Conservation (phyloP, 352 stramenopile genomes). For the Globisporangium perplexum region DNA sequence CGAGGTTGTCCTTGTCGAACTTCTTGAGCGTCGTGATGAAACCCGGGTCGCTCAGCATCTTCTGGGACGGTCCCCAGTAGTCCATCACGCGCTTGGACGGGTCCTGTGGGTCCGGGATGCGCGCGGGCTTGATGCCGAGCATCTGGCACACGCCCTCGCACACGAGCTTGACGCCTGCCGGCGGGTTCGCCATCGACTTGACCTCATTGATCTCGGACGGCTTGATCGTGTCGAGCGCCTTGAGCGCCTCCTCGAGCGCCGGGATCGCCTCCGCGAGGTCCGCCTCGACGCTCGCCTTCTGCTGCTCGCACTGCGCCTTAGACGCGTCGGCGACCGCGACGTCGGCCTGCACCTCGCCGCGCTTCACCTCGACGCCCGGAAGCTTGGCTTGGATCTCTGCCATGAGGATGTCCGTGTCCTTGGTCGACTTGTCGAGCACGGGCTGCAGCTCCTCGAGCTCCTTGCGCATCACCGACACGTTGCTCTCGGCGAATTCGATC, state of each 20-base stretch:
- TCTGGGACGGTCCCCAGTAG: conserved; percentile 92
- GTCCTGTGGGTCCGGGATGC: conserved; percentile 90
- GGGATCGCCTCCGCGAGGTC: conserved; percentile 93
- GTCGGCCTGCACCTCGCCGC: conserved; percentile 74
- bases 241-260: conserved; percentile 90
- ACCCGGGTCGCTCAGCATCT: conserved; percentile 89
- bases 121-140: conserved; percentile 89
- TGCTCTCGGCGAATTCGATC: conserved; percentile 90
- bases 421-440: conserved; percentile 87
- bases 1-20: conserved; percentile 88
- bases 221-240: conserved; percentile 91
- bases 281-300: conserved; percentile 81
- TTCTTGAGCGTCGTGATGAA: conserved; percentile 92
- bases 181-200: conserved; percentile 91
- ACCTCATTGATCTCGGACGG: conserved; percentile 91
- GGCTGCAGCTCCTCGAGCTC: conserved; percentile 93
- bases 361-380: conserved; percentile 80
- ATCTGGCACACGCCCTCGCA: conserved; percentile 94
- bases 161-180: conserved; percentile 90
- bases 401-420: conserved; percentile 93
- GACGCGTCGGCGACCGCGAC: conserved; percentile 70
- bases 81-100: conserved; percentile 93
- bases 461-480: conserved; percentile 92
- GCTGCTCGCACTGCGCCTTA: conserved; percentile 88
- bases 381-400: conserved; percentile 92